Evolutionary conservation across 2,329 filamentous ascomycete genomes (phyloP).

Genomic region (Hymenoscyphus scutula): DNA sequence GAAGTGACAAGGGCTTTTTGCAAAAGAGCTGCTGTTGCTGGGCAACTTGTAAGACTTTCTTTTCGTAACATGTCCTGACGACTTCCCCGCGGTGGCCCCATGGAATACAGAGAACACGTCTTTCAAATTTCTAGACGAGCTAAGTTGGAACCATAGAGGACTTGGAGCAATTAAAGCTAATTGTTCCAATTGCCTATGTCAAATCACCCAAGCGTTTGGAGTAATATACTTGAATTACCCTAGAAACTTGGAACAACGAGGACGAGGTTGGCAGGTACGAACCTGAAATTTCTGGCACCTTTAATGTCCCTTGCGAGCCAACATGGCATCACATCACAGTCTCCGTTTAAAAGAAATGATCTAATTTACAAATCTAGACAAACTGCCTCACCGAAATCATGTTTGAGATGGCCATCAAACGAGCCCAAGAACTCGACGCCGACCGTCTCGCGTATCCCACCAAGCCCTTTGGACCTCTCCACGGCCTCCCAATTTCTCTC

Average conservation of each 20-base stretch:
- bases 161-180: no score
- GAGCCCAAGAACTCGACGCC: conserved; percentile 46
- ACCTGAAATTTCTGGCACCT: no score
- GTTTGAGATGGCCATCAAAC: conserved; percentile 46
- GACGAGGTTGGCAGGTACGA: no score
- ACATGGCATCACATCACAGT: not conserved
- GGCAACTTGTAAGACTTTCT: conserved; percentile 40
- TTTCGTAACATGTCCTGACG: not conserved
- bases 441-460: conserved; percentile 37
- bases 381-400: conserved; percentile 49
- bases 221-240: not conserved
- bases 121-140: no score
- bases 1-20: conserved; percentile 49
- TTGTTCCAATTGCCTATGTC: not conserved
- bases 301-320: no score
- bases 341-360: not conserved
- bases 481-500: conserved; percentile 57
- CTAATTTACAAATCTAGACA: not conserved
- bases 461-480: conserved; percentile 54
- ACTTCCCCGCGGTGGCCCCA: no score
- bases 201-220: not conserved
- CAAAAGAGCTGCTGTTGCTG: conserved; percentile 49
- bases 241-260: not conserved
- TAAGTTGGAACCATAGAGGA: no score
- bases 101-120: no score